Evolutionary conservation across 768 basidiomycete genomes (phyloP), one percentile per base, ranked within the genome.

Genomic region (Coprinopsis cinerea): DNA sequence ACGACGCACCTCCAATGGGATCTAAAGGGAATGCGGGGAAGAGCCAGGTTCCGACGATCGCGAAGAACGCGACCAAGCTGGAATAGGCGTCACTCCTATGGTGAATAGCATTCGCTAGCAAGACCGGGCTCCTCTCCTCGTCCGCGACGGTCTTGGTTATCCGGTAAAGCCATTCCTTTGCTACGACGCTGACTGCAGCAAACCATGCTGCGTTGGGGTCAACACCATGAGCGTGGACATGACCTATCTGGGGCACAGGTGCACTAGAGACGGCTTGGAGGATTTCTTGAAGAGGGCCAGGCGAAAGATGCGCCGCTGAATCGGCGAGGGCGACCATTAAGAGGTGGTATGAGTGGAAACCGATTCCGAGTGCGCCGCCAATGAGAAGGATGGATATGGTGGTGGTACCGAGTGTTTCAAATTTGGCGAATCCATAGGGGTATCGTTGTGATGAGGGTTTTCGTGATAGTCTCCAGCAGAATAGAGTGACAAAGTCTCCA

Each of bases 191-290:
- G 18, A 82, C 59, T 1, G 82, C 81, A 6, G 96, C 96, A 59
- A 97, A 94, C 93, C 94, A 98, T 24, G 93, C 92, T 17, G 96
- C 96, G 61, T 98, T 93, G 35, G 91, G 88, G 62, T 96, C 92
- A 4, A 96, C 78, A 1, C 69, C 67, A 52, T 83, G 81, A 2
- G 69, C 67, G 57, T 83, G 82, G 30, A 58, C 69, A 59, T 88
- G 81, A 26, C 81, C 76, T 15, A 75, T 62, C 46, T 68, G 56
- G 4, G 83, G 79, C 10, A 79, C 68, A 24, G 82, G 77, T 20
- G 78, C 82, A 28, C 73, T 69, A 14, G 77, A 74, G 17, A 82
- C 65, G 28, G 72, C 75, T 17, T 77, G 70, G 15, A 92, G 64
- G n/a, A 85, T 63, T 32, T 83, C 77, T 54, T 85, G 82, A 14